Evolutionary conservation across 2,329 filamentous ascomycete species (phyloP).

Genomic region (Colletotrichum endophyticum): DNA sequence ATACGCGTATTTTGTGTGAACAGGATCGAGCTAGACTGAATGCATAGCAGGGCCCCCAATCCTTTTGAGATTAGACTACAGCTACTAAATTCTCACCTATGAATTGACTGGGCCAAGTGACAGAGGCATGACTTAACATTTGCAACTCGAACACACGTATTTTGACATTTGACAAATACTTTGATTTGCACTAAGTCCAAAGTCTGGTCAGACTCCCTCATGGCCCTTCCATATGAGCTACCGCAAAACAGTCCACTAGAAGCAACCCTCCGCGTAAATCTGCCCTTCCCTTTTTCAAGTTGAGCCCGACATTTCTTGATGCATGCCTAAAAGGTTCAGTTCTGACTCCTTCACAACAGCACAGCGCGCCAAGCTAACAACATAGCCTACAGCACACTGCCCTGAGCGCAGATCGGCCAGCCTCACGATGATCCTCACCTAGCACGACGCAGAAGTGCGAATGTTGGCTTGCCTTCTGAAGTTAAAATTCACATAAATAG

Average conservation of each 20-base stretch:
- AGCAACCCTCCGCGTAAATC: neutral
- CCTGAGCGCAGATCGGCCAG: neutral
- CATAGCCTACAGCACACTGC: neutral
- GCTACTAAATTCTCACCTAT: neutral
- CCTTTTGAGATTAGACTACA: neutral
- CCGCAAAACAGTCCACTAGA: neutral
- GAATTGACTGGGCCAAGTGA: neutral
- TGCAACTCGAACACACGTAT: neutral
- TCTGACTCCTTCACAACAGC: neutral
- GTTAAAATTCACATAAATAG: neutral
- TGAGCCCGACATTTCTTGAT: neutral
- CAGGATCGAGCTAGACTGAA: neutral
- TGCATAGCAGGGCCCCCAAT: neutral
- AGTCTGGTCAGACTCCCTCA: neutral
- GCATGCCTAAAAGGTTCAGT: neutral
- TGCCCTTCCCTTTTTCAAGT: neutral
- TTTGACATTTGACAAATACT: neutral
- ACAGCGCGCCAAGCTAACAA: neutral
- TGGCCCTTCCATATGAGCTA: neutral
- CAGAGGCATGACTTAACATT: neutral
- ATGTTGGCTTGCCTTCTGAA: neutral
- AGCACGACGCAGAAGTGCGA: neutral
- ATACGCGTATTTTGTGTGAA: neutral
- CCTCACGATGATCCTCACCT: neutral
- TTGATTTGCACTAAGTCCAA: neutral